These are phyloP conservation scores for Serendipita indica DNA, from an alignment of 768 basidiomycete species.

Conservation along the genomic window DNA sequence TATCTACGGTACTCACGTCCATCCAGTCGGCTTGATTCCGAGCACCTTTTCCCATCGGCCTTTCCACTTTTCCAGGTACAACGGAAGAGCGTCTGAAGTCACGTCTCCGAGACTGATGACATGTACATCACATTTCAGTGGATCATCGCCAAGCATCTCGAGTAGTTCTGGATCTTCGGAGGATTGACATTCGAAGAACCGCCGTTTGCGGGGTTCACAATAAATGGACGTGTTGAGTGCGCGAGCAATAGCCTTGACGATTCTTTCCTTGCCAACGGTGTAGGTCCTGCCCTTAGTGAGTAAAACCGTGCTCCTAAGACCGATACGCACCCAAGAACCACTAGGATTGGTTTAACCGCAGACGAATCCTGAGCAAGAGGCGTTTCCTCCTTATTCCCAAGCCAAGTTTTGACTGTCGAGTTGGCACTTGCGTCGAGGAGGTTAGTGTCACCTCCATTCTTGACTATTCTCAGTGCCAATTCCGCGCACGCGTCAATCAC, in stretches of 20 bases:
- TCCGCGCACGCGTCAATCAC: conserved; percentile 89
- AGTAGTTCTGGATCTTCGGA: conserved; percentile 59
- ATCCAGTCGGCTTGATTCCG: conserved; percentile 88
- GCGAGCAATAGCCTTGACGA: conserved; percentile 87
- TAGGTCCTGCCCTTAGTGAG: conserved; percentile 49
- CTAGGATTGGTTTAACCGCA: conserved; percentile 26
- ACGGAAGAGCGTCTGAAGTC: conserved; percentile 57
- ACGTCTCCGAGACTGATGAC: conserved; percentile 67
- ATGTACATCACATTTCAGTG: conserved; percentile 66
- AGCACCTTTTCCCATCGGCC: conserved; percentile 55
- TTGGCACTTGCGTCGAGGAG: conserved; percentile 15
- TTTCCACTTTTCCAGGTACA: conserved; percentile 62
- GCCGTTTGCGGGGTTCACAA: conserved; percentile 72
- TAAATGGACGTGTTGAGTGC: conserved; percentile 73
- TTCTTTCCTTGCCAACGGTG: conserved; percentile 93
- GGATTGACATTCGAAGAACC: conserved; percentile 67
- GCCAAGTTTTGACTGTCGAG: conserved; percentile 30
- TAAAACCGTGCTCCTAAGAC: background rate
- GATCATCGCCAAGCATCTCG: conserved; percentile 58
- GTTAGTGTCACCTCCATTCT: conserved; percentile 23
- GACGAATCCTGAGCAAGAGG: conserved; percentile 16
- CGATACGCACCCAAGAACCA: conserved; percentile 54
- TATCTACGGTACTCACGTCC: conserved; percentile 54
- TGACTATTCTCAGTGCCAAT: conserved; percentile 45
- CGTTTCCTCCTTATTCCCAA: conserved; percentile 26